Evolutionary conservation across 1,284 basidiomycete species (phyloP), one percentile per base, ranked within the genome.

Genomic region (Wallemia ichthyophaga): DNA sequence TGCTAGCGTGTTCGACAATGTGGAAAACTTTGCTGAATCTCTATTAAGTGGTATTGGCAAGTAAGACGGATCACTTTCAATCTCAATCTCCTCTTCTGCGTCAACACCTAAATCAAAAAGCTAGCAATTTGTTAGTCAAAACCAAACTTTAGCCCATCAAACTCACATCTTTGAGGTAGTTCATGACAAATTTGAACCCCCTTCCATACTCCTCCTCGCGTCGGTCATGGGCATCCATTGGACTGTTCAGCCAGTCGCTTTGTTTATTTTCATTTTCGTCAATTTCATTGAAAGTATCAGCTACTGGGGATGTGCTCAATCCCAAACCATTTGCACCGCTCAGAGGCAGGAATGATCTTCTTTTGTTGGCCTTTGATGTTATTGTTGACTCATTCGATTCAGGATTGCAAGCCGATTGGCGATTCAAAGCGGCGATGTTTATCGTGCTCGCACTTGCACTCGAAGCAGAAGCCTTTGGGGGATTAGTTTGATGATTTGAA

Each of bases 161-260:
- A n/a, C n/a, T n/a, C n/a, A 67, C 65, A 66, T 98, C 92, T 65
- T 81, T 81, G 23, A 98, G 76, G 70, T 96, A 96, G 19, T 83
- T 82, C 82, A 96, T 89, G 37, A 98, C 79, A 13, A 84, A 84
- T 61, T 85, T 96, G 73, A 25, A 84, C 85, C 56, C 79, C 75
- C 64, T 77, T 76, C 65, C 84, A 83, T 37, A 54, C 24, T 53
- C 27, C 26, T 72, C 74, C 58, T 67, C 66, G 27, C 69, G 24
- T 25, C 25, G 31, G 32, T 48, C 21, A 24, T 33, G 27, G 37
- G 23, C 23, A 57, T 27, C 17, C 19, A 58, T 19, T 32, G 54
- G 60, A 60, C 19, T 61, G 61, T 21, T 63, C 28, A n/a, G 63
- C 57, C 48, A 62, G 37, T 58, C 58, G 24, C 56, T 56, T 26